Base-by-base conservation (phyloP, 2,329 filamentous ascomycete species). In the Domatiomyces catenatus region DNA sequence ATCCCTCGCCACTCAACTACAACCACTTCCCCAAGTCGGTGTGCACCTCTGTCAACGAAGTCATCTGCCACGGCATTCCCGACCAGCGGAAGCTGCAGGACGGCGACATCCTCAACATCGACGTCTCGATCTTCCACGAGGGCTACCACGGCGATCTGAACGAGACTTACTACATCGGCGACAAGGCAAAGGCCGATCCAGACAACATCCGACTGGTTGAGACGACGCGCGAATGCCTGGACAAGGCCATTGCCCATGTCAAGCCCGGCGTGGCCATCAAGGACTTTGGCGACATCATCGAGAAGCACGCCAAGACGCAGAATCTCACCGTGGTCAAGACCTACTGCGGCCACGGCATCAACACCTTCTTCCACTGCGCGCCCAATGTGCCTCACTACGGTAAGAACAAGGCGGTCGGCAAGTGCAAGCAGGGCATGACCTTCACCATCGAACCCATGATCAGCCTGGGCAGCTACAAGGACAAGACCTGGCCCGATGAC, bases 401-500 rank as follows among this genome's bases (percentile, higher is more conserved):
- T 52, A 96, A 94, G 75, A 98, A 96, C 71, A 98, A 96, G 77
- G 87, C 90, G 0, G 84, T 95, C 1, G 92, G 92, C 47, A 81
- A 85, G 60, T 92, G 89, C 53, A 95, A 95, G 71, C 83, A 86
- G 0, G 92, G 92, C 49, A 95, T 96, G 88, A 94, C 88, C 57
- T 98, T 98, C 63, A 98, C 92, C 0, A 98, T 98, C 54, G 92
- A 98, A 71, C 92, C 92, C 15, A 98, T 98, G 92, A 89, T 98
- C 64, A 88, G 87, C 42, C 68, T 95, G 50, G 92, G 92, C 52
- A 89, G 86, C 54, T 86, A 94, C 68, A 80, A 80, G 56, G 92
- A 98, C 64, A 84, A 92, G 66, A 96, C 88, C 0, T 98, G 92
- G 92, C 92, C 92, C 0, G 92, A 98, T 66, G 87, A 96, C 71